These are phyloP conservation scores for Begonia loranthoides DNA, from an alignment of 306 rosid species.

Conservation along the genomic window DNA sequence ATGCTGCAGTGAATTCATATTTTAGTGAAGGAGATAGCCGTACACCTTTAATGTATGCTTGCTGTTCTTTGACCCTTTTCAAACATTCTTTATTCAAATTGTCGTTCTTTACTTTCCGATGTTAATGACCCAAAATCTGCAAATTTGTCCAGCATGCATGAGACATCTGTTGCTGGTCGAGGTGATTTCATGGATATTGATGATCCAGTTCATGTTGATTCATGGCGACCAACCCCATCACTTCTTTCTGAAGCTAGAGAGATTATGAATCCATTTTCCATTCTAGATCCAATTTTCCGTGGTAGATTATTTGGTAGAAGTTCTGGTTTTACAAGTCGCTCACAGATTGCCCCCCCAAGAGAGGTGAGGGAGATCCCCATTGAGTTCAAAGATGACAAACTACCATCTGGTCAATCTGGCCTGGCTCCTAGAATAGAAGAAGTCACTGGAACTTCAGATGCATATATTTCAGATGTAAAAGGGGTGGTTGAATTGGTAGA, in stretches of 20 bases:
- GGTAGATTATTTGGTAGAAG: conserved; percentile 26
- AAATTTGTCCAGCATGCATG: conserved; percentile 18
- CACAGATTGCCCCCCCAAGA: conserved; percentile 52
- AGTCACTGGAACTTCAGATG: conserved; percentile 44
- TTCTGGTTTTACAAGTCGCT: conserved; percentile 20
- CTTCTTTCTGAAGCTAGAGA: conserved; percentile 30
- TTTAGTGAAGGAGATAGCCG: conserved; percentile 69
- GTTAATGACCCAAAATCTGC: background rate
- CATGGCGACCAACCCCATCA: conserved; percentile 23
- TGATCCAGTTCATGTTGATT: conserved; percentile 28
- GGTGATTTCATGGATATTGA: conserved; percentile 81
- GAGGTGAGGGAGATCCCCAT: conserved; percentile 79
- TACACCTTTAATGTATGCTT: conserved; percentile 27
- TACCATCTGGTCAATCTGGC: conserved; percentile 36
- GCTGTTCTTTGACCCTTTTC: no score
- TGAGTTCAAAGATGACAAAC: conserved; percentile 57
- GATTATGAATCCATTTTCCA: conserved; percentile 36
- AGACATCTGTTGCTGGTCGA: conserved; percentile 28
- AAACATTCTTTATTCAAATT: conserved; percentile 2
- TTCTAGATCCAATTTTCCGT: conserved; percentile 29
- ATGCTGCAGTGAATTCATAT: conserved; percentile 69
- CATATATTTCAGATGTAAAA: conserved; percentile 30
- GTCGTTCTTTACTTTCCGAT: conserved; percentile 1
- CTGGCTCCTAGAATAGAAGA: conserved; percentile 49
- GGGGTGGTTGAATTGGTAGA: conserved; percentile 32